Evolutionary conservation across 805 yeast species (phyloP).

Genomic region (Candida tammaniensis): DNA sequence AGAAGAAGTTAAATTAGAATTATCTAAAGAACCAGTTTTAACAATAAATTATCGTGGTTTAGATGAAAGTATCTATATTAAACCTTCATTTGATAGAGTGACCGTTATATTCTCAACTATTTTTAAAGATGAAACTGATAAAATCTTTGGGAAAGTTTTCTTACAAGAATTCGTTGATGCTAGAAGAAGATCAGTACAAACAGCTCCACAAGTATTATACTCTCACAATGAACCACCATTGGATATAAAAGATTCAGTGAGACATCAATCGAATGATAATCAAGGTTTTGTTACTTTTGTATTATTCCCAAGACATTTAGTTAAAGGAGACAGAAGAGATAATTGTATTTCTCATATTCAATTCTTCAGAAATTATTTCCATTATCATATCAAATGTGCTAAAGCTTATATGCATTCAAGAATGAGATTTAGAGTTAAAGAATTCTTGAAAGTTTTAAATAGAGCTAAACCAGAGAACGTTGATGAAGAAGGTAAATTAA

Average conservation of each 20-base stretch:
- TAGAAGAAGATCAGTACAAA: slow-evolving; percentile 90
- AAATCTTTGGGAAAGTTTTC: slow-evolving; percentile 83
- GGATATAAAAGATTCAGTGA: slow-evolving; percentile 49
- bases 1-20: slow-evolving; percentile 42
- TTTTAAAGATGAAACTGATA: slow-evolving; percentile 96
- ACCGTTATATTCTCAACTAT: slow-evolving; percentile 94
- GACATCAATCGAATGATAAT: slow-evolving; percentile 33
- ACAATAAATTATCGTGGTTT: slow-evolving; percentile 79
- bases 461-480: slow-evolving; percentile 94
- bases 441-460: slow-evolving; percentile 91
- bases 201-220: slow-evolving; percentile 96
- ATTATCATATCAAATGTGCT: slow-evolving; percentile 96
- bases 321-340: slow-evolving; percentile 64
- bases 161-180: slow-evolving; percentile 95
- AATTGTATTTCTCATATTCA: slow-evolving; percentile 89
- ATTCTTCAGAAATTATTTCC: slow-evolving; percentile 94
- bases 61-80: slow-evolving; percentile 84
- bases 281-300: slow-evolving; percentile 64
- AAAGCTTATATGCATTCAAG: slow-evolving; percentile 98
- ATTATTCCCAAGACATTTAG: slow-evolving; percentile 76
- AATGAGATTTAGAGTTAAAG: slow-evolving; percentile 94
- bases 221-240: slow-evolving; percentile 91
- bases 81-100: slow-evolving; percentile 92
- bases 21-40: slow-evolving; percentile 55
- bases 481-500: slow-evolving; percentile 56